phyloP scores from a whole-genome alignment of 805 yeast genomes.

The Candida anglica region DNA sequence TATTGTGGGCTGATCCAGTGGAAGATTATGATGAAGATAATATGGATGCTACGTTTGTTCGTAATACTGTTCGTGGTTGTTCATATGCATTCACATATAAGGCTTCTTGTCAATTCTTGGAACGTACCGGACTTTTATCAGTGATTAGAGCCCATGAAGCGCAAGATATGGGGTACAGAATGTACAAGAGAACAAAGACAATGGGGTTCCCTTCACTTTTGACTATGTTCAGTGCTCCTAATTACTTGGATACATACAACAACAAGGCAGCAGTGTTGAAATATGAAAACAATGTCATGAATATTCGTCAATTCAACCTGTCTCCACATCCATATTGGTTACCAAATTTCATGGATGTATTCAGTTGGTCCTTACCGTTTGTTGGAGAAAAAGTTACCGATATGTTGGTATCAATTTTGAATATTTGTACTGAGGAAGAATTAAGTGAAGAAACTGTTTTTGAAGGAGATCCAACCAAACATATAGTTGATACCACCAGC shows the following conservation, averaged over 20 bases:
- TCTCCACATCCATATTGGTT: slow-evolving; percentile 96
- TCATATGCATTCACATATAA: slow-evolving; percentile 84
- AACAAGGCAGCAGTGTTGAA: slow-evolving; percentile 94
- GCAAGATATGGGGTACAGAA: slow-evolving; percentile 94
- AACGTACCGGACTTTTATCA: slow-evolving; percentile 73
- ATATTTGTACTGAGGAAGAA: slow-evolving; percentile 94
- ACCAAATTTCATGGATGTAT: slow-evolving; percentile 95
- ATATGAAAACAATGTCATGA: slow-evolving; percentile 89
- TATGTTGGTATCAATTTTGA: slow-evolving; percentile 83
- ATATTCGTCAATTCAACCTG: slow-evolving; percentile 88
- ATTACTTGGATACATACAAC: slow-evolving; percentile 85
- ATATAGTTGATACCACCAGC: slow-evolving; percentile 2
- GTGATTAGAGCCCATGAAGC: slow-evolving; percentile 96
- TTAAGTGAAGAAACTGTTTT: slow-evolving; percentile 66
- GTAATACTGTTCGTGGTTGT: slow-evolving; percentile 83
- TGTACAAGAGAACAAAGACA: slow-evolving; percentile 79
- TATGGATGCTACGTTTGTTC: slow-evolving; percentile 46
- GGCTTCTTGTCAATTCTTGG: slow-evolving; percentile 77
- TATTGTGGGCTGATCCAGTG: slow-evolving; percentile 95
- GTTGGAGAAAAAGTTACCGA: slow-evolving; percentile 96
- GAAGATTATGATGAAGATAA: slow-evolving; percentile 73
- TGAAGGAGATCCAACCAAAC: not conserved
- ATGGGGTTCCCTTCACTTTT: slow-evolving; percentile 87
- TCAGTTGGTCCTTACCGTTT: slow-evolving; percentile 95
- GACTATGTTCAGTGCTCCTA: slow-evolving; percentile 94